These are phyloP conservation scores for Maudiozyma barnettii DNA, from an alignment of 805 yeast species.

Conservation along the genomic window DNA sequence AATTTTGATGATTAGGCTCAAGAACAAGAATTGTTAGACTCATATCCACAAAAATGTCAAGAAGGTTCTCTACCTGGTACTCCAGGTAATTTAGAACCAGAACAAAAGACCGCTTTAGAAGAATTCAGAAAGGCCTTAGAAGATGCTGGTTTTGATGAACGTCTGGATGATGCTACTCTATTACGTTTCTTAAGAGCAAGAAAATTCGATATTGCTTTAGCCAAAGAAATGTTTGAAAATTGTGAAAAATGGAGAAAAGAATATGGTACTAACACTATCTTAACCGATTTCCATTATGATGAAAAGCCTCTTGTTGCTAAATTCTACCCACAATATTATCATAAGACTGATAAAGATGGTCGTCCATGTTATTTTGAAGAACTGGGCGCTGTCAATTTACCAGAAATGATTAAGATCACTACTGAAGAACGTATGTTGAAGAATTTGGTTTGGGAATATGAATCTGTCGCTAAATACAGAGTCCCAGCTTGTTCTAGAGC, in stretches of 20 bases:
- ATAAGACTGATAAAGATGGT: constrained; percentile 93
- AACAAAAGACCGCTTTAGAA: constrained; percentile 52
- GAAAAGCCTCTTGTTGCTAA: constrained; percentile 87
- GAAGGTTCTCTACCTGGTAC: constrained; percentile 60
- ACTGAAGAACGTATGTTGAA: constrained; percentile 92
- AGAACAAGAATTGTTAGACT: constrained; percentile 32
- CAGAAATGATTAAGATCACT: constrained; percentile 88
- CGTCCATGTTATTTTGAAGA: constrained; percentile 94
- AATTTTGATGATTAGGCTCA: constrained; percentile 3
- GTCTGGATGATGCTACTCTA: constrained; percentile 80
- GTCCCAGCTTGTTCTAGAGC: constrained; percentile 91
- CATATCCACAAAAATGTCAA: constrained; percentile 67
- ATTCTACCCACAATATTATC: constrained; percentile 93
- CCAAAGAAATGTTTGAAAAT: constrained; percentile 71
- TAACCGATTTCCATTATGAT: constrained; percentile 81
- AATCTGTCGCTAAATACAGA: constrained; percentile 72
- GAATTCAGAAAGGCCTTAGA: constrained; percentile 49
- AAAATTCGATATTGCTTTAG: constrained; percentile 75
- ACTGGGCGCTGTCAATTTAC: constrained; percentile 80
- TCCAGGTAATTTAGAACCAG: constrained; percentile 68
- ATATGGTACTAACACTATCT: constrained; percentile 77
- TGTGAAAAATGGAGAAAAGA: constrained; percentile 91
- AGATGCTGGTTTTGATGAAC: constrained; percentile 58
- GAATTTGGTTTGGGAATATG: constrained; percentile 96
- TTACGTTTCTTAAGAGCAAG: constrained; percentile 88